Evolutionary conservation across 495 filamentous ascomycete genomes (phyloP), one percentile per base, ranked within the genome.

Genomic region (Aspergillus cristatus): DNA sequence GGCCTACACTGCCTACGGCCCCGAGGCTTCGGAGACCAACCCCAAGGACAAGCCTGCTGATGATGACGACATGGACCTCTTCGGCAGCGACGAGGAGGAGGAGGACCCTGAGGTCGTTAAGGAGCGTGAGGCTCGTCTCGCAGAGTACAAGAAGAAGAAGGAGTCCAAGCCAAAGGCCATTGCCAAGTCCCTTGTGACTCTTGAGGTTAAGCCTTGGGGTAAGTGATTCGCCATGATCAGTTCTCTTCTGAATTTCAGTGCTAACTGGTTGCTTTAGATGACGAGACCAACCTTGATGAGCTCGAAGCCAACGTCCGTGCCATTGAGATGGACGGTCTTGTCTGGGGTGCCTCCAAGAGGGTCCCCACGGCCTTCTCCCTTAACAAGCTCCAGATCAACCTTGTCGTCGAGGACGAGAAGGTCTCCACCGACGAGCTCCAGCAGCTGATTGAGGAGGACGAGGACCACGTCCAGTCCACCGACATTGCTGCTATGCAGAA

Each of bases 161-260:
- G 88, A 81, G 54, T 72, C 67, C 57, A 94, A 94, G 75, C 63
- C 74, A 50, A 96, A 96, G 84, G 71, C 77, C 49, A 80, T 78
- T 39, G 91, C 91, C 50, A 98, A 98, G 79, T 94, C 88, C 28
- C 66, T 96, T 36, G 90, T 97, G 51, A 97, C 86, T 31, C 48
- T 98, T 43, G 90, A 96, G 51, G 86, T 98, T 42, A 98, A 98
- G 77, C 93, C 91, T 43, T 98, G 91, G 91, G 91, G 93, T 94
- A 81, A 51, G 82, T 75, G 47, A 56, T 22, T 24, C 18, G 10
- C 3, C 3, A 7, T 12, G 2, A 22, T 14, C 46, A 69, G n/a
- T n/a, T n/a, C n/a, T 36, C 30, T 29, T 26, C n/a, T 3, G 1
- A 3, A 14, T 13, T 8, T 18, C 37, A 32, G 37, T 47, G 39